Base-by-base conservation (phyloP, 192 early-diverging fungal species). In the Helicostylum pulchrum region DNA sequence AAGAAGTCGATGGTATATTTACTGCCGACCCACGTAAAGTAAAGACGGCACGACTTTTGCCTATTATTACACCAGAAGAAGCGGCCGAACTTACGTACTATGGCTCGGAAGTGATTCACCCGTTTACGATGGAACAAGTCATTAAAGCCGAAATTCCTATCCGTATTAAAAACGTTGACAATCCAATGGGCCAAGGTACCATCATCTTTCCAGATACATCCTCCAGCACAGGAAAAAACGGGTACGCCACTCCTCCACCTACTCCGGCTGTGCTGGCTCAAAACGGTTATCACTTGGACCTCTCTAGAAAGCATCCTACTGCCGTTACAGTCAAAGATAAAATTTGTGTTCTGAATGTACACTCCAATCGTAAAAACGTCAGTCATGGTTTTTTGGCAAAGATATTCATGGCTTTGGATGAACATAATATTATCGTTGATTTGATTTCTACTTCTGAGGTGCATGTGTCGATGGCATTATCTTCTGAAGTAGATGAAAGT, bases 91-190 rank as follows among this genome's bases (percentile, higher is more conserved):
- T 96, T 65, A 96, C 94, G 3, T 96, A 93, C 76, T 96, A 96
- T 64, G 93, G 85, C 15, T 85, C 80, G 0, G 84, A 88, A 56
- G 93, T 94, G 23, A 96, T 96, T 69, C 94, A 96, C 64, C 93
- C 94, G 7, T 94, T 94, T 76, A 96, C 94, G 23, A 96, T 96
- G 94, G 94, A 96, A 66, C 94, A 96, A 67, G 92, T 94, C 21
- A 96, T 96, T 72, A 87, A 91, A 49, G 93, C 92, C 15, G 68
- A 78, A 43, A 93, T 96, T 61, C 94, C 94, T 9, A 96, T 96
- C 74, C 89, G 93, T 72, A 96, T 96, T 73, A 96, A 94, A 64
- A 96, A 96, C 71, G 91, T 93, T 11, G 88, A 94, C 66, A 91
- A 92, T 44, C 93, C 94, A 4, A 83, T 76, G 17, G 92, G 92